Base-by-base conservation (phyloP, 2,329 filamentous ascomycete genomes). In the Xylaria multiplex region DNA sequence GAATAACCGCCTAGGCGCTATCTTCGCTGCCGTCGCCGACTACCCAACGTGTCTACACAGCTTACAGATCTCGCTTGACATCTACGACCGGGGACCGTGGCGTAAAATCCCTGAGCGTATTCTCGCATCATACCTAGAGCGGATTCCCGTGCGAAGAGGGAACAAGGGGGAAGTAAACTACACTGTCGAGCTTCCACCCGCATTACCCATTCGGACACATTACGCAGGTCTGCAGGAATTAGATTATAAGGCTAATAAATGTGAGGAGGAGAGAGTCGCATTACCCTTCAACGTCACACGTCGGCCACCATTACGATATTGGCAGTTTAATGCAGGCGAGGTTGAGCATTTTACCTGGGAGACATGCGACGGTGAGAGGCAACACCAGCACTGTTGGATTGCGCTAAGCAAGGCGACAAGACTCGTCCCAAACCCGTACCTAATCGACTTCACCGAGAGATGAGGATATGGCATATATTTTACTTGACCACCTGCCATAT, bases 291-390 rank as follows among this genome's bases (percentile, higher is more conserved):
- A 58, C 13, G 55, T 77, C 48, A 68, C 69, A 22, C 71, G 76
- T 5, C 72, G 74, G 13, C 69, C 73, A 14, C 64, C 67, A 22
- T 50, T 77, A 16, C 68, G 76, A 11, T 77, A 76, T 60, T 77
- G 75, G 75, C 71, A 76, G n/a, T 76, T 76, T 49, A 63, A 49
- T 6, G 73, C 74, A 2, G 71, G 74, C 24, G 70, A 73, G 32
- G 73, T 76, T 40, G 74, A 76, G 55, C 69, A 71, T 24, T 75
- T 77, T 56, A 69, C 37, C 49, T 77, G 75, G 75, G 69, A 75
- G 45, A 72, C 68, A 30, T 59, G 70, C 45, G 56, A 62, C 30
- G 60, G 58, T 37, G 70, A 74, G 43, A 69, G 65, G 35, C 52
- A 42, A 16, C 64, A 69, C 40, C 68, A 55, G 27, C 69, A 72